A percentile compares a stretch with the other conserved stretches of the same genome.
These are phyloP conservation scores for Fusarium sp. DNA, from an alignment of 2,329 filamentous ascomycete genomes.

Conservation along the genomic window DNA sequence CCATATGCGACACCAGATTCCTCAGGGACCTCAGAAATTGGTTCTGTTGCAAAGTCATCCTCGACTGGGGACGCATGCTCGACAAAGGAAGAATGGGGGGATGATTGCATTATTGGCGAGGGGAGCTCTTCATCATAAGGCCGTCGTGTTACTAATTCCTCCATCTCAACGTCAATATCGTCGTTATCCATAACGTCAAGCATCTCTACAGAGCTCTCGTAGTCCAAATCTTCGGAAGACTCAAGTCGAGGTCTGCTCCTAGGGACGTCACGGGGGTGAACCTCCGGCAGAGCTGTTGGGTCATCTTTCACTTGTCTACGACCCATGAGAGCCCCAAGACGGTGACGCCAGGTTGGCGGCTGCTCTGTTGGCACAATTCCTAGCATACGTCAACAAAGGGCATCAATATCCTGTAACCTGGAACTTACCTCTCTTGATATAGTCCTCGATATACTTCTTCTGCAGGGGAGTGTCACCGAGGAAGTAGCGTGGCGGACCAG, in stretches of 20 bases:
- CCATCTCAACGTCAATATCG: conserved; percentile 13
- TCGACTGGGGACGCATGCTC: neutral
- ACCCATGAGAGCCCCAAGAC: conserved; percentile 20
- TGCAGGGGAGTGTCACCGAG: conserved; percentile 49
- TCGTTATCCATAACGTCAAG: neutral
- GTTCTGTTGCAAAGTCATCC: neutral
- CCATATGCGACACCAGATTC: neutral
- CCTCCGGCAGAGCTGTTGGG: conserved; percentile 35
- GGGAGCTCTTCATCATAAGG: neutral
- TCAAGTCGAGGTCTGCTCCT: conserved; percentile 29
- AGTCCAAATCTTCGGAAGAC: neutral
- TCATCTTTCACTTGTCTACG: conserved; percentile 5
- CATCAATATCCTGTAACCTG: neutral
- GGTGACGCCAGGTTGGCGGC: conserved; percentile 19
- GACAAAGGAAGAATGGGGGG: neutral
- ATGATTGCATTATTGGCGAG: conserved; percentile 8
- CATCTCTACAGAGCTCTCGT: neutral
- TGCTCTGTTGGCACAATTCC: conserved; percentile 23
- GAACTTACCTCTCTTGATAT: conserved; percentile 36
- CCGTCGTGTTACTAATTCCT: conserved; percentile 1
- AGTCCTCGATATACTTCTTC: conserved; percentile 42
- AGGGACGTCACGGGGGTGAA: conserved; percentile 32
- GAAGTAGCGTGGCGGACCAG: conserved; percentile 45
- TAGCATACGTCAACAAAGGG: conserved; percentile 10
- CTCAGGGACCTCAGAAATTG: neutral